Evolutionary conservation across 495 filamentous ascomycete species (phyloP).

Genomic region (Lichenothelia convexa): DNA sequence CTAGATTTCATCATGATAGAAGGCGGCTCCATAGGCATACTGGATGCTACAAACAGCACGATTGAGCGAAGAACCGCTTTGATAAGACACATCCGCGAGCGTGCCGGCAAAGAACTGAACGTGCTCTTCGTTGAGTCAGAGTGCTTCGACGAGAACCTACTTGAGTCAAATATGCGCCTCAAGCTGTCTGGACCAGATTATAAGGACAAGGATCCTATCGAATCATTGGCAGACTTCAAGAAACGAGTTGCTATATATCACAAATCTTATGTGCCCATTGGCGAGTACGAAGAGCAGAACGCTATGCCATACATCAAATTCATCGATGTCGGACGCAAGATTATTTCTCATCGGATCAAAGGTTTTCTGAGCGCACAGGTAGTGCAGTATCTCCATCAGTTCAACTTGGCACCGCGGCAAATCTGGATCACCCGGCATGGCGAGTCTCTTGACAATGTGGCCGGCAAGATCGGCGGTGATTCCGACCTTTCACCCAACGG

Average conservation of each 20-base stretch:
- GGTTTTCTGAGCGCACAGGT: conserved; percentile 84
- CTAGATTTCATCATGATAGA: conserved; percentile 67
- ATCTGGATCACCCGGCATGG: conserved; percentile 98
- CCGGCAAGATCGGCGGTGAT: conserved; percentile 70
- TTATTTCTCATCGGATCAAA: conserved; percentile 72
- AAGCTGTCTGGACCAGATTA: conserved; percentile 97
- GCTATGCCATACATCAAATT: conserved; percentile 89
- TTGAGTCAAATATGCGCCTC: conserved; percentile 93
- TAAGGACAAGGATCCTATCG: conserved; percentile 70
- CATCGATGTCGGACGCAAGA: conserved; percentile 92
- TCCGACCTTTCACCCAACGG: conserved; percentile 64
- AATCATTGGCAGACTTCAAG: conserved; percentile 78
- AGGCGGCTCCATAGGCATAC: conserved; percentile 87
- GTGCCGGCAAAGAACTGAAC: conserved; percentile 70
- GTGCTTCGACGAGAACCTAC: conserved; percentile 63
- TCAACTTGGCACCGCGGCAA: conserved; percentile 84
- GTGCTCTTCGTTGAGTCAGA: conserved; percentile 89
- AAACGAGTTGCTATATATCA: conserved; percentile 85
- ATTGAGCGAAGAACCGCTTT: conserved; percentile 65
- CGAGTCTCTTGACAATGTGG: conserved; percentile 61
- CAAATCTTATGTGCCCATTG: conserved; percentile 77
- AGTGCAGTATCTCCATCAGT: conserved; percentile 83
- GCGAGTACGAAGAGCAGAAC: conserved; percentile 74
- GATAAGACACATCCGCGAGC: conserved; percentile 60
- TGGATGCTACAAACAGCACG: conserved; percentile 95